Conservation (phyloP, 2,329 filamentous ascomycete genomes). For the Colletotrichum acutatum region DNA sequence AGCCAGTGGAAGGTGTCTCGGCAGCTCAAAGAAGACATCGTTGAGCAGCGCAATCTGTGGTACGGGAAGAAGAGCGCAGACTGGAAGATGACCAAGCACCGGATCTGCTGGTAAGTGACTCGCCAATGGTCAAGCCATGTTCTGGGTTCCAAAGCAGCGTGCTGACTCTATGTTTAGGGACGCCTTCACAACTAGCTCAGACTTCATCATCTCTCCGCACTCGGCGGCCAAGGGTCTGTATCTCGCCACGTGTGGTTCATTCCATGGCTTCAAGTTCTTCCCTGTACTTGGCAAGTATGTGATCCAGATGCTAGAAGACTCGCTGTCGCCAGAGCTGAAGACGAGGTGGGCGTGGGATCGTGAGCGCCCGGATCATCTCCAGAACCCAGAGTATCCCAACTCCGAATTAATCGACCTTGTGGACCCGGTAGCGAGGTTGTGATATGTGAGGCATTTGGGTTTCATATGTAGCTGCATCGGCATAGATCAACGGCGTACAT, state of each 20-base stretch:
- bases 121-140: neutral
- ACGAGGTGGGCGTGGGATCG: constrained; percentile 70
- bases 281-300: constrained; percentile 73
- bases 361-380: constrained; percentile 61
- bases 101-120: constrained; percentile 72
- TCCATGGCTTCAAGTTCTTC: constrained; percentile 77
- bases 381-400: constrained; percentile 67
- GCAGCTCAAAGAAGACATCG: constrained; percentile 67
- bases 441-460: neutral
- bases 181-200: constrained; percentile 69
- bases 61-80: constrained; percentile 66
- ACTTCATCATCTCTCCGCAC: constrained; percentile 72
- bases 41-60: constrained; percentile 65
- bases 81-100: constrained; percentile 71
- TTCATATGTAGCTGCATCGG: neutral
- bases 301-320: constrained; percentile 62
- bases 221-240: constrained; percentile 63
- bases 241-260: constrained; percentile 72
- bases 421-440: constrained; percentile 46
- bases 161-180: constrained; percentile 60
- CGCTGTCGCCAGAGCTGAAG: constrained; percentile 54
- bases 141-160: neutral
- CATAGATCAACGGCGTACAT: neutral
- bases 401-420: constrained; percentile 66
- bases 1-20: constrained; percentile 70